These are phyloP conservation scores for Acacia crassicarpa DNA, from an alignment of 306 rosid species.

Conservation along the genomic window DNA sequence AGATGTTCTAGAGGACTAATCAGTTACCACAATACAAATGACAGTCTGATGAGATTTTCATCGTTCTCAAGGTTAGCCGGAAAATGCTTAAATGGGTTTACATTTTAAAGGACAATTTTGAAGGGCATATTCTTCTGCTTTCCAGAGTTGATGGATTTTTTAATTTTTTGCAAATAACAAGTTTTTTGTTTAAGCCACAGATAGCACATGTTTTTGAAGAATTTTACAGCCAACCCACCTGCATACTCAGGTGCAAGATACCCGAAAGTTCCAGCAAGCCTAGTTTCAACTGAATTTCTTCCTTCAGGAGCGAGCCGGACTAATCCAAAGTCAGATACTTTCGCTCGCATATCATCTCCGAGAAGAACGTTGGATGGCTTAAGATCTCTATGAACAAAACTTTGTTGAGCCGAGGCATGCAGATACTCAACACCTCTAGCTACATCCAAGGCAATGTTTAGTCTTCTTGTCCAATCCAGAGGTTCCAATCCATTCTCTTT, in stretches of 20 bases:
- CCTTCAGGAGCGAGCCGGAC: slow-evolving; percentile 87
- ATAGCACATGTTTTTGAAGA: neutral
- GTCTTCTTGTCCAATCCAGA: slow-evolving; percentile 85
- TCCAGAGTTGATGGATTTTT: neutral
- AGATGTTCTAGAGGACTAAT: neutral
- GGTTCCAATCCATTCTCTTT: slow-evolving; percentile 55
- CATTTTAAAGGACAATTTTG: neutral
- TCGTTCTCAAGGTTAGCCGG: neutral
- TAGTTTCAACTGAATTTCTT: slow-evolving; percentile 77
- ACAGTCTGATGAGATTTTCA: neutral
- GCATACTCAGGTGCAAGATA: slow-evolving; percentile 97
- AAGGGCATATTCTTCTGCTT: neutral
- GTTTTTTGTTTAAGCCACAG: neutral
- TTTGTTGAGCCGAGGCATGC: slow-evolving; percentile 87
- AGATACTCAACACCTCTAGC: slow-evolving; percentile 88
- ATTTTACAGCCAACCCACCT: slow-evolving; percentile 42
- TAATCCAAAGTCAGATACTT: slow-evolving; percentile 91
- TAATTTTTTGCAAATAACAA: too few species aligned
- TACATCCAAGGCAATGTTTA: slow-evolving; percentile 84
- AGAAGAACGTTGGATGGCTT: slow-evolving; percentile 92
- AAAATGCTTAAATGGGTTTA: neutral
- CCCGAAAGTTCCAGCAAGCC: slow-evolving; percentile 93
- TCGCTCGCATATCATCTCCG: slow-evolving; percentile 86
- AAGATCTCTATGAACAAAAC: slow-evolving; percentile 87
- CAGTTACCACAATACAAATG: neutral